Percentiles rank a stretch among this genome's conserved stretches.
Conservation (phyloP, 495 filamentous ascomycete species). For the Acidiella bohemica region DNA sequence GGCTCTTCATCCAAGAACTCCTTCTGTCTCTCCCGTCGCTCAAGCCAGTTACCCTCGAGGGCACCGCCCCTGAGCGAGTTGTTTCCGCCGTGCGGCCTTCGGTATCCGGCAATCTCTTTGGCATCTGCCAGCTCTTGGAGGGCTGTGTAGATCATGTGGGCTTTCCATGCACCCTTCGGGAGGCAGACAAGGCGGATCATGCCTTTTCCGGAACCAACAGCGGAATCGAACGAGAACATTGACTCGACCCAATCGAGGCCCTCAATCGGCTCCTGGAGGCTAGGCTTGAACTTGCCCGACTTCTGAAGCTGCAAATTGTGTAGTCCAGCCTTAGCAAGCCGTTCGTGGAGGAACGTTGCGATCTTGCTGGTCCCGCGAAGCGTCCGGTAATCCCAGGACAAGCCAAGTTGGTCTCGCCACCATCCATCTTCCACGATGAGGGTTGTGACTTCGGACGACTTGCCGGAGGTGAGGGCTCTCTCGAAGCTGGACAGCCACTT, state of each 20-base stretch:
- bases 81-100: slow-evolving; percentile 20
- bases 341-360: slow-evolving; percentile 3
- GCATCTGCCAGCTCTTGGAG: slow-evolving; percentile 16
- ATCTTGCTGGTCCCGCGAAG: slow-evolving; percentile 15
- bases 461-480: slow-evolving; percentile 6
- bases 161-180: slow-evolving; percentile 18
- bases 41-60: slow-evolving; percentile 40
- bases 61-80: slow-evolving; percentile 10
- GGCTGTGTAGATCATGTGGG: slow-evolving; percentile 20
- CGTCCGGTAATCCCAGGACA: slow-evolving; percentile 22
- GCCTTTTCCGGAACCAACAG: slow-evolving; percentile 15
- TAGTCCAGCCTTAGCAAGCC: slow-evolving; percentile 2
- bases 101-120: slow-evolving; percentile 10
- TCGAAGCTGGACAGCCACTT: slow-evolving; percentile 19
- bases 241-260: slow-evolving; percentile 19
- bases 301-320: background rate
- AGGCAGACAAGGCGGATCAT: slow-evolving; percentile 9
- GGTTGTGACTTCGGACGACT: slow-evolving; percentile 1
- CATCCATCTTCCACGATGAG: slow-evolving; percentile 18
- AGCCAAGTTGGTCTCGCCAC: slow-evolving; percentile 23
- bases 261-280: slow-evolving; percentile 5
- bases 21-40: slow-evolving; percentile 29
- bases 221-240: slow-evolving; percentile 22
- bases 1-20: slow-evolving; percentile 48
- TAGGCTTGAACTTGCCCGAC: background rate